These are phyloP conservation scores for Talaromyces borbonicus DNA, from an alignment of 495 filamentous ascomycete species.

Conservation along the genomic window DNA sequence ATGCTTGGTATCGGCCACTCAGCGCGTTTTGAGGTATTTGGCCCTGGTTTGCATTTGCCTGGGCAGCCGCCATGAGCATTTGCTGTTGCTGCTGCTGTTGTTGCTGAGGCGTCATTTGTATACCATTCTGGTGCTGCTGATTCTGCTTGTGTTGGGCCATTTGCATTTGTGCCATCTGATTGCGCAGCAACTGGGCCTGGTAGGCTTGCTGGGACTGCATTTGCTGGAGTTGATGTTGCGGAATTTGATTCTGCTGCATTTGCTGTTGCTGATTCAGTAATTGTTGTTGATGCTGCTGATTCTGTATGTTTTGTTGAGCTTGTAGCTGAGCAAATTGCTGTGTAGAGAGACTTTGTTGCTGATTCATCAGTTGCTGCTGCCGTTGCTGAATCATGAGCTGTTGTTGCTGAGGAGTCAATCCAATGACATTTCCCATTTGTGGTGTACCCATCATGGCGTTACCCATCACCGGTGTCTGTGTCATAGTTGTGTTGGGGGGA, in stretches of 20 bases:
- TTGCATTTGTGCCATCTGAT: slow-evolving; percentile 17
- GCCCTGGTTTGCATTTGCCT: slow-evolving; percentile 7
- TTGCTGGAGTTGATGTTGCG: slow-evolving; percentile 22
- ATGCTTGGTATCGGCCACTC: slow-evolving; percentile 26
- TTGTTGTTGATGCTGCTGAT: slow-evolving; percentile 32
- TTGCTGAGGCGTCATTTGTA: slow-evolving; percentile 28
- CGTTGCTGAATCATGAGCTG: slow-evolving; percentile 33
- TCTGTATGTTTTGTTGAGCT: slow-evolving; percentile 45
- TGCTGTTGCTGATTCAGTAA: slow-evolving; percentile 34
- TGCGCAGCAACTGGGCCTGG: slow-evolving; percentile 20
- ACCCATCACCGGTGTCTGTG: slow-evolving; percentile 47
- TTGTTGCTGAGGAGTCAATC: slow-evolving; percentile 35
- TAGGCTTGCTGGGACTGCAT: slow-evolving; percentile 23
- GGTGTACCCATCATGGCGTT: slow-evolving; percentile 39
- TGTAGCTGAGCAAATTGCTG: slow-evolving; percentile 38
- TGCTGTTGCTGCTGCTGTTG: slow-evolving; percentile 22
- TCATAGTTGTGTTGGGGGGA: slow-evolving; percentile 49
- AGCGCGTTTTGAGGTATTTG: slow-evolving; percentile 32
- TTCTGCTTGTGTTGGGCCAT: slow-evolving; percentile 24
- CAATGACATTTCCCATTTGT: slow-evolving; percentile 29
- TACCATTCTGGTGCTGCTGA: slow-evolving; percentile 24
- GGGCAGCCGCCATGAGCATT: slow-evolving; percentile 3
- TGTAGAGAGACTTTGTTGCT: slow-evolving; percentile 35
- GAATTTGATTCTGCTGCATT: slow-evolving; percentile 30
- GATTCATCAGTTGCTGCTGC: slow-evolving; percentile 40